Evolutionary conservation across 257 asterid genomes (phyloP), one percentile per base, ranked within the genome.

Genomic region (Plantago major): DNA sequence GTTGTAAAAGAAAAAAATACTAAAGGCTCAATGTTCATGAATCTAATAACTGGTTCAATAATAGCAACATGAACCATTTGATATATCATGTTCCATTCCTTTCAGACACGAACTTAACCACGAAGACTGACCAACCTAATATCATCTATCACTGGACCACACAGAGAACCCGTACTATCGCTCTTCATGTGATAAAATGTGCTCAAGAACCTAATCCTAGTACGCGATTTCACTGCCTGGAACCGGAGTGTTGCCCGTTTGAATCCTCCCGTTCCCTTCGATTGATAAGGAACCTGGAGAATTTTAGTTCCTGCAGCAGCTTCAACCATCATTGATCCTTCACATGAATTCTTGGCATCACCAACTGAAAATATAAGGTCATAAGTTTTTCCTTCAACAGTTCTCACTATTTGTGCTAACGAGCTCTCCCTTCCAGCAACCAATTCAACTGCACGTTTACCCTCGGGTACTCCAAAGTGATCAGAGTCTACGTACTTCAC

Each of bases 121-220:
- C 69, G 85, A 66, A 80, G 69, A n/a, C 84, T 61, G 3, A 71
- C 73, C 74, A 86, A 67, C 55, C 71, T 81, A 44, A 86, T 89
- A 67, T 89, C 83, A 67, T 89, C 97, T 44, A 90, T 55, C 10
- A 87, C 93, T 0, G 97, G 97, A 46, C 97, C 96, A 63, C 97
- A 90, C 45, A 90, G 47, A 9, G 95, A 43, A 8, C 96, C 97
- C 0, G 94, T 58, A 33, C 50, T 68, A 14, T 90, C 97, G 59
- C 78, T 87, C 81, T 79, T 83, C 81, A 72, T 87, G 37, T 84
- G 91, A 56, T 90, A 87, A 52, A 62, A 76, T 1, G 74, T 58
- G 81, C 97, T 90, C 81, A 85, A 55, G 60, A 90, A 87, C 58
- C 95, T 78, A 40, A 90, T 64, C 55, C 84, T 76, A 1, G 93